Percentiles rank a stretch among this genome's conserved stretches.
Conservation (phyloP, 31 red algal species). For the Asparagopsis taxiformis region DNA sequence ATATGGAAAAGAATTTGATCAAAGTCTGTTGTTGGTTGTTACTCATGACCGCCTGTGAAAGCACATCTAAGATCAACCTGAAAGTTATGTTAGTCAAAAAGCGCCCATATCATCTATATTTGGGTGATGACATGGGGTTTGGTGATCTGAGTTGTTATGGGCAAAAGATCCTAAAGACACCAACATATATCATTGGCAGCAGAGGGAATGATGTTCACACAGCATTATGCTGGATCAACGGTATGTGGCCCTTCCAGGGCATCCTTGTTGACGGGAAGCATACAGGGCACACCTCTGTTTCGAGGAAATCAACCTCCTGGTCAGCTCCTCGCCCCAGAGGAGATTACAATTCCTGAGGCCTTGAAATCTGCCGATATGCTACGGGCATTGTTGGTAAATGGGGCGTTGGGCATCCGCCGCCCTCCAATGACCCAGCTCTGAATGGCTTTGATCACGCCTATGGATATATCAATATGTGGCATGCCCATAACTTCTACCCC, state of each 20-base stretch:
- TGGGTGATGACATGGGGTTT: slow-evolving; percentile 3
- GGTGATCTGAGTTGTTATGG: slow-evolving; percentile 1
- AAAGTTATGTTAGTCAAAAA: no score
- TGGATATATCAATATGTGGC: background rate
- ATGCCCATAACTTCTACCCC: slow-evolving; percentile 3
- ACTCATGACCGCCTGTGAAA: no score
- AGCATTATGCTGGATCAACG: background rate
- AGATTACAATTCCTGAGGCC: background rate
- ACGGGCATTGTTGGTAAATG: slow-evolving; percentile 9
- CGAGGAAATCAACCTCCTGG: background rate
- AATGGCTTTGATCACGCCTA: slow-evolving; percentile 2
- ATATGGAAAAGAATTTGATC: no score
- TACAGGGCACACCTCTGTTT: background rate
- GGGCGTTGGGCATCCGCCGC: background rate
- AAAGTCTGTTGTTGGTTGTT: no score
- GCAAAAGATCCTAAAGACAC: slow-evolving; percentile 5
- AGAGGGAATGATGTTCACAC: slow-evolving; percentile 2
- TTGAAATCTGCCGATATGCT: slow-evolving; percentile 5
- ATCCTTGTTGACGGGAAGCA: background rate
- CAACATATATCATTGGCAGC: slow-evolving; percentile 2
- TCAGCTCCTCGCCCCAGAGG: background rate
- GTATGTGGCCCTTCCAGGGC: background rate
- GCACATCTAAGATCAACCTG: no score
- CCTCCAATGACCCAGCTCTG: background rate
- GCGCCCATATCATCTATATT: no score